Percentiles rank a stretch among this genome's conserved stretches.
phyloP scores from a whole-genome alignment of 2,329 filamentous ascomycete species.

The Cladosporium velox region DNA sequence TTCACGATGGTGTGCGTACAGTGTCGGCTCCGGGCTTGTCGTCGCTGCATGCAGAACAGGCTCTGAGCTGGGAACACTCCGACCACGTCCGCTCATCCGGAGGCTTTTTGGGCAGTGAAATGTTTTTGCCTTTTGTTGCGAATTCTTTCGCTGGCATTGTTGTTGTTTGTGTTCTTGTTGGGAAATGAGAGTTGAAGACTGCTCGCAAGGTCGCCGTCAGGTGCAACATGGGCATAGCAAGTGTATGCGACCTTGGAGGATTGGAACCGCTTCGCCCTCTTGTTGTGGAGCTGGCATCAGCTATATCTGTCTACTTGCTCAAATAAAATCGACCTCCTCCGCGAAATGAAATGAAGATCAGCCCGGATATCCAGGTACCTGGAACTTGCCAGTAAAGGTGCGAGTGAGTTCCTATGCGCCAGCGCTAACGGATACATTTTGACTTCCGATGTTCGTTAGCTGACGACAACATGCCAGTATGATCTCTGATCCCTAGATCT shows the following conservation, averaged over 20 bases:
- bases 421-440: background rate
- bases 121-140: background rate
- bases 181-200: background rate
- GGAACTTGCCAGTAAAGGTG: background rate
- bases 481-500: background rate
- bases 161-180: background rate
- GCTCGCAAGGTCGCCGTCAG: background rate
- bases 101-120: background rate
- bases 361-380: background rate
- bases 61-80: slow-evolving; percentile 27
- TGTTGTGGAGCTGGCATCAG: background rate
- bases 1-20: slow-evolving; percentile 48
- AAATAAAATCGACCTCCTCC: background rate
- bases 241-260: background rate
- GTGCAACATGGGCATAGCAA: background rate
- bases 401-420: background rate
- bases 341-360: background rate
- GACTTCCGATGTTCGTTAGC: background rate
- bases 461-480: background rate
- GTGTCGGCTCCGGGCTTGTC: slow-evolving; percentile 51
- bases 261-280: background rate
- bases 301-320: background rate
- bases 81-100: background rate
- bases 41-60: slow-evolving; percentile 50
- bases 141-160: background rate